Conservation (phyloP, 768 basidiomycete species). For the Boletus reticuloceps region DNA sequence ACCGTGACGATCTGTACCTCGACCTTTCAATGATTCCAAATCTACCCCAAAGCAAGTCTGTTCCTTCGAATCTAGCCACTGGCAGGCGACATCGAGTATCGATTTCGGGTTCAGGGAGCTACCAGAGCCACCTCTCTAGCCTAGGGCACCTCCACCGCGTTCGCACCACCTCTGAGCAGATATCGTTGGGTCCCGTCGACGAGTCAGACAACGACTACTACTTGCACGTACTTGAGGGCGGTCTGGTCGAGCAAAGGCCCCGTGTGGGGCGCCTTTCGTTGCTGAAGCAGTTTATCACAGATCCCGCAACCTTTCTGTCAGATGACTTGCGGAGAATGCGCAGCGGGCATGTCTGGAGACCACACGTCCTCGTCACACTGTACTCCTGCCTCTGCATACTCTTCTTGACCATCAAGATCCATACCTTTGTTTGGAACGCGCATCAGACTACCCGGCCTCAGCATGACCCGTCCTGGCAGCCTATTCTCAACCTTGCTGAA, state of each 20-base stretch:
- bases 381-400: slow-evolving; percentile 44
- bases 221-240: slow-evolving; percentile 16
- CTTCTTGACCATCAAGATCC: slow-evolving; percentile 35
- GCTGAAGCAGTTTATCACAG: slow-evolving; percentile 25
- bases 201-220: slow-evolving; percentile 9
- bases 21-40: slow-evolving; percentile 10
- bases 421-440: slow-evolving; percentile 1
- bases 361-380: slow-evolving; percentile 32
- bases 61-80: slow-evolving; percentile 17
- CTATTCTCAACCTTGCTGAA: background rate
- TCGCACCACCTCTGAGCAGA: slow-evolving; percentile 25
- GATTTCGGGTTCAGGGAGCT: slow-evolving; percentile 38
- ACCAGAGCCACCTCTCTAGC: slow-evolving; percentile 46
- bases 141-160: slow-evolving; percentile 42
- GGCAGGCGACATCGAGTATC: slow-evolving; percentile 19
- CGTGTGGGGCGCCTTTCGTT: slow-evolving; percentile 22
- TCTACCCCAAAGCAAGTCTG: slow-evolving; percentile 26
- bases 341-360: slow-evolving; percentile 23
- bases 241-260: slow-evolving; percentile 12
- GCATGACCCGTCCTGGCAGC: background rate
- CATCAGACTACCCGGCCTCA: background rate
- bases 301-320: slow-evolving; percentile 22
- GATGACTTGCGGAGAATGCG: slow-evolving; percentile 27
- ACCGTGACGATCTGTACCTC: background rate
- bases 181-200: slow-evolving; percentile 2